Evolutionary conservation across 2,329 filamentous ascomycete species (phyloP).

Genomic region (Cryphonectria japonica): DNA sequence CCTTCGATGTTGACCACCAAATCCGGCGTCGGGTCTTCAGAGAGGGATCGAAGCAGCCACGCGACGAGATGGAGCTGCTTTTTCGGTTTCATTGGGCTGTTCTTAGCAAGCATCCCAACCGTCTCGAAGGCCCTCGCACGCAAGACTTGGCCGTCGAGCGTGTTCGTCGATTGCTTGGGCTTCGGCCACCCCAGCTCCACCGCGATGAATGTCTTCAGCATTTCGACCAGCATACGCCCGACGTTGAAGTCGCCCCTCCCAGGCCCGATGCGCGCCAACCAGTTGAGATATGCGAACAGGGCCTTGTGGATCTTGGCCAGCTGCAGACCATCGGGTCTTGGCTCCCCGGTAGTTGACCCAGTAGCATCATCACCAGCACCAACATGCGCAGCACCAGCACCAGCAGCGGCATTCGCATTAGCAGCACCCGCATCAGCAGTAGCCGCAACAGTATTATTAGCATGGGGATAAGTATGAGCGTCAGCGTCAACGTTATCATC

Average conservation of each 20-base stretch:
- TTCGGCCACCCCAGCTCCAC: slow-evolving; percentile 83
- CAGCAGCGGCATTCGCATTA: too few relatives aligned
- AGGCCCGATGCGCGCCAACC: slow-evolving; percentile 77
- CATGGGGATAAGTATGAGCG: too few relatives aligned
- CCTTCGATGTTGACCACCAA: slow-evolving; percentile 89
- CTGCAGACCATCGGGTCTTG: slow-evolving; percentile 65
- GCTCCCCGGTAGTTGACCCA: slow-evolving; percentile 31
- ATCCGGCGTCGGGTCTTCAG: slow-evolving; percentile 75
- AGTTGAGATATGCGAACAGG: slow-evolving; percentile 84
- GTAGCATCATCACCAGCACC: slow-evolving; percentile 32
- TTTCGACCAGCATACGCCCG: slow-evolving; percentile 68
- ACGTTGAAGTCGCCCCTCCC: slow-evolving; percentile 63
- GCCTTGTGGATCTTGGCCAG: slow-evolving; percentile 79
- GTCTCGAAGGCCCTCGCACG: slow-evolving; percentile 87
- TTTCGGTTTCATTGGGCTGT: slow-evolving; percentile 58
- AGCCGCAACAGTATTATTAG: too few relatives aligned
- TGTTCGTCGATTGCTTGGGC: slow-evolving; percentile 37
- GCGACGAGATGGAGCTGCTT: slow-evolving; percentile 59
- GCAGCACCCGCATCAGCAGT: background rate
- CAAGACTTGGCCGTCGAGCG: slow-evolving; percentile 65
- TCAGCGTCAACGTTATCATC: too few relatives aligned
- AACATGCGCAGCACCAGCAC: background rate
- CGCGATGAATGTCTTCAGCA: slow-evolving; percentile 71
- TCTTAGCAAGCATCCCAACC: slow-evolving; percentile 78
- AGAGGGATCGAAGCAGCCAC: slow-evolving; percentile 84